phyloP scores from a whole-genome alignment of 2,329 filamentous ascomycete genomes.

The Neocatenulostroma microsporum region DNA sequence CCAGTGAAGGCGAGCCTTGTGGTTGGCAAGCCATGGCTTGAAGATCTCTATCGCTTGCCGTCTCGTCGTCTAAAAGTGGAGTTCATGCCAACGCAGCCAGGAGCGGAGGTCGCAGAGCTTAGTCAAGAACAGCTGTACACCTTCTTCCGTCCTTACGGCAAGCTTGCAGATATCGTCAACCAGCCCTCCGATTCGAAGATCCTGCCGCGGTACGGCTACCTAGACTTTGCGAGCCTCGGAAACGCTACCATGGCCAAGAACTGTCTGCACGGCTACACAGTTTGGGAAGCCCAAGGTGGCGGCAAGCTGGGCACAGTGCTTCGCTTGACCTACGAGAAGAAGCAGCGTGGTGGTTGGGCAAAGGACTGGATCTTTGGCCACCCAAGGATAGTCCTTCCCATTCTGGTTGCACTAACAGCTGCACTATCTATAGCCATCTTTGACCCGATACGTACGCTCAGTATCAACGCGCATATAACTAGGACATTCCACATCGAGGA shows the following conservation, averaged over 20 bases:
- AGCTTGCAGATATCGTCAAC: slow-evolving; percentile 73
- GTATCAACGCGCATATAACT: slow-evolving; percentile 81
- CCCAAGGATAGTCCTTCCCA: slow-evolving; percentile 78
- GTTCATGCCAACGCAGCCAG: slow-evolving; percentile 67
- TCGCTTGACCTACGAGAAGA: slow-evolving; percentile 75
- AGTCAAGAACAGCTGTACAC: slow-evolving; percentile 82
- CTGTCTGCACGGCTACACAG: slow-evolving; percentile 77
- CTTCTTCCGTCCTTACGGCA: slow-evolving; percentile 82
- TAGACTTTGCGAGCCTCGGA: slow-evolving; percentile 67
- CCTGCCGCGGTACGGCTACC: slow-evolving; percentile 66
- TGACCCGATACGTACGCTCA: slow-evolving; percentile 89
- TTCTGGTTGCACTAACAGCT: slow-evolving; percentile 71
- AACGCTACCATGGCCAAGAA: slow-evolving; percentile 84
- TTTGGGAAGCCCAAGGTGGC: slow-evolving; percentile 60
- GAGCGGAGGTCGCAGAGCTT: slow-evolving; percentile 65
- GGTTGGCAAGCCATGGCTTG: slow-evolving; percentile 81
- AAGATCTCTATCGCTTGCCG: slow-evolving; percentile 80
- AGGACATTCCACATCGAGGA: slow-evolving; percentile 66
- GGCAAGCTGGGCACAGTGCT: slow-evolving; percentile 69
- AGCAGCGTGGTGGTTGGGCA: slow-evolving; percentile 67
- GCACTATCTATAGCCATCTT: slow-evolving; percentile 81
- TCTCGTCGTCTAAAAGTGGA: slow-evolving; percentile 70
- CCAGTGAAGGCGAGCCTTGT: slow-evolving; percentile 66
- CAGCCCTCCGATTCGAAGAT: slow-evolving; percentile 83
- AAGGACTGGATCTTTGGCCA: slow-evolving; percentile 83